Evolutionary conservation across 768 basidiomycete genomes (phyloP), one percentile per base, ranked within the genome.

Genomic region (Pholiota molesta): DNA sequence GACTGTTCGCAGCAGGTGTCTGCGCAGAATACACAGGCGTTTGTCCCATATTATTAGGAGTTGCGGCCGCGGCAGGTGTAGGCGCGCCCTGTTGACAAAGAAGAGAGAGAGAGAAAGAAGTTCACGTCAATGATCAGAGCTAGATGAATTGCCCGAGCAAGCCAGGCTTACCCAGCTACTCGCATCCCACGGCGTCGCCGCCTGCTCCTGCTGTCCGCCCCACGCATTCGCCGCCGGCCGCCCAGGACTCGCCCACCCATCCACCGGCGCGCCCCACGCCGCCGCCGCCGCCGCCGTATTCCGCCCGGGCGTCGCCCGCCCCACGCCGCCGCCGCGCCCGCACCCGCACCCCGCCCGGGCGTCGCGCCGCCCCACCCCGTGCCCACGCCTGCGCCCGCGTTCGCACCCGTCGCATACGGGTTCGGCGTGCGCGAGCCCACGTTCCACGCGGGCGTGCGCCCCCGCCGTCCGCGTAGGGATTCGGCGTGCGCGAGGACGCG

Each of bases 401-500:
- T 72, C 17, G 74, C 68, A 62, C 83, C 79, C 58, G 82, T 83
- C 0, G 85, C 84, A 29, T 91, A 89, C 0, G 90, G 89, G 71
- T 91, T 92, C 4, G 91, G 90, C 2, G 91, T 92, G 58, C 84
- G 77, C 29, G 86, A 83, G 44, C 78, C 77, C 8, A 81, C 81
- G 62, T 79, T 83, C 83, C 88, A 89, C 16, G 88, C 89, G 0
- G 91, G 91, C 7, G 91, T 92, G 60, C 82, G 80, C 35, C 87
- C 81, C 87, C 81, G 17, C 88, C 82, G 47, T 83, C 83, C 17
- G 66, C 63, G 52, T 84, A 85, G 7, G 90, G 87, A 68, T 92
- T 92, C 2, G 91, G 90, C 11, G 91, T 91, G 59, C 85, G 76
- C 19, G 86, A 84, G 1, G 82, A 83, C 28, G 85, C 82, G 55